These are phyloP conservation scores for Aureobasidium lini DNA, from an alignment of 2,329 filamentous ascomycete species.

Conservation along the genomic window DNA sequence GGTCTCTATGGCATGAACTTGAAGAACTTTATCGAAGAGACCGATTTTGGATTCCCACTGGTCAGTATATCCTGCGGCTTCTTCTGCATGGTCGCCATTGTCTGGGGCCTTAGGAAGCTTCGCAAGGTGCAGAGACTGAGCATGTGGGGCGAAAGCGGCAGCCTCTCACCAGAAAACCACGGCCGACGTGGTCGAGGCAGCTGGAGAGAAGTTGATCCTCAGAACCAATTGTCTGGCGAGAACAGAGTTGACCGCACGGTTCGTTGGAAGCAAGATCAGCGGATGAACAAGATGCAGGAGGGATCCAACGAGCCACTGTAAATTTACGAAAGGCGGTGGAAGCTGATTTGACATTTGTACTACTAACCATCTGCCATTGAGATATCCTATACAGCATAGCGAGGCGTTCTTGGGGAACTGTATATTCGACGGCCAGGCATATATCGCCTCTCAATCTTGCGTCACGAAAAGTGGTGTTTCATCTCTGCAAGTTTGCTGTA, in stretches of 20 bases:
- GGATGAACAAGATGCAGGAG: conserved; percentile 13
- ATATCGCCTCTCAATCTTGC: conserved; percentile 2
- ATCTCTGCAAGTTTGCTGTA: background rate
- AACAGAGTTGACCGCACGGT: conserved; percentile 21
- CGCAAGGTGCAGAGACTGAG: conserved; percentile 79
- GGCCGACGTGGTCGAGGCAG: conserved; percentile 22
- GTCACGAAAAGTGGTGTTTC: background rate
- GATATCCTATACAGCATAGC: conserved; percentile 5
- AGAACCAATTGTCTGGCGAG: conserved; percentile 14
- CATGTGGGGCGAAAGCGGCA: conserved; percentile 63
- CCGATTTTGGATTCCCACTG: conserved; percentile 71
- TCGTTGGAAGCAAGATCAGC: conserved; percentile 21
- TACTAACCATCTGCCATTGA: conserved; percentile 8
- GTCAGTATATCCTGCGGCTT: conserved; percentile 64
- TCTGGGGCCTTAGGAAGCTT: conserved; percentile 76
- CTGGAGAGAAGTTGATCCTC: conserved; percentile 23
- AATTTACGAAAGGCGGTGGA: background rate
- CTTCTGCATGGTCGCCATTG: conserved; percentile 70
- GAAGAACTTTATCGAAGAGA: conserved; percentile 97
- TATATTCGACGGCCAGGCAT: background rate
- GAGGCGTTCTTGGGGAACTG: conserved; percentile 2
- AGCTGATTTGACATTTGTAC: conserved; percentile 6
- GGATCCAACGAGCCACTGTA: conserved; percentile 4
- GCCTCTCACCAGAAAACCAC: conserved; percentile 20
- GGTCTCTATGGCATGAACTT: conserved; percentile 99